phyloP scores from a whole-genome alignment of 257 asterid genomes.

The Salvia miltiorrhiza region DNA sequence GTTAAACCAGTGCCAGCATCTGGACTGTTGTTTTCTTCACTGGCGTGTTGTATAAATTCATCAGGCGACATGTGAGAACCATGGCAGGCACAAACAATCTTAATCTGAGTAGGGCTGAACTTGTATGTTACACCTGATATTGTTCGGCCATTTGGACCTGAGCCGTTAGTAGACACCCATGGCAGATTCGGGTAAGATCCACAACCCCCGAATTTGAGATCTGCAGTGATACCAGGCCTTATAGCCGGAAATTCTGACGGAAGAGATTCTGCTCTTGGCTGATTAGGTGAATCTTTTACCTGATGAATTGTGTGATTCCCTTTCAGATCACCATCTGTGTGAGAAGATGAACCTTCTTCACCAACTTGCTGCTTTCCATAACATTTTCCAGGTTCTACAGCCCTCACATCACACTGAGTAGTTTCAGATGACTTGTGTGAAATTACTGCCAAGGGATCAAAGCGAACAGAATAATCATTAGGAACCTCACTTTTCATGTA shows the following conservation, averaged over 20 bases:
- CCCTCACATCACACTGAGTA: conserved; percentile 54
- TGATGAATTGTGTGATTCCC: conserved; percentile 39
- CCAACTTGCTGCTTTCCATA: conserved; percentile 53
- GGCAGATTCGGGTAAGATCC: conserved; percentile 88
- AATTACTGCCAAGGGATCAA: conserved; percentile 30
- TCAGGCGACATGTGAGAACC: conserved; percentile 94
- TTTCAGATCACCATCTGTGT: conserved; percentile 42
- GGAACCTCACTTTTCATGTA: conserved; percentile 13
- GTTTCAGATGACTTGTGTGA: conserved; percentile 51
- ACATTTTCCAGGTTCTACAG: conserved; percentile 44
- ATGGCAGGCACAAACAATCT: conserved; percentile 91
- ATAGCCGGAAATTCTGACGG: conserved; percentile 76
- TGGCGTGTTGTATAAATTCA: conserved; percentile 75
- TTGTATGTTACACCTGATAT: conserved; percentile 94
- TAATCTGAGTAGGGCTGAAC: conserved; percentile 77
- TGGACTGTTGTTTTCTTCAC: conserved; percentile 45
- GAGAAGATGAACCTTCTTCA: conserved; percentile 61
- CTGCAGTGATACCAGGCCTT: conserved; percentile 84
- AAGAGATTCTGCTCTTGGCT: conserved; percentile 45
- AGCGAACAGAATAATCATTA: conserved; percentile 14
- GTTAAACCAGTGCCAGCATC: conserved; percentile 50
- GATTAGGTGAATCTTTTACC: conserved; percentile 43
- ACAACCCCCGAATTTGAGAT: conserved; percentile 84
- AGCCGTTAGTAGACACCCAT: conserved; percentile 87
- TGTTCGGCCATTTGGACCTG: conserved; percentile 78